A percentile compares a stretch with the other conserved stretches of the same genome.
These are phyloP conservation scores for Trichosporon ovoides DNA, from an alignment of 1,284 basidiomycete species.

Conservation along the genomic window DNA sequence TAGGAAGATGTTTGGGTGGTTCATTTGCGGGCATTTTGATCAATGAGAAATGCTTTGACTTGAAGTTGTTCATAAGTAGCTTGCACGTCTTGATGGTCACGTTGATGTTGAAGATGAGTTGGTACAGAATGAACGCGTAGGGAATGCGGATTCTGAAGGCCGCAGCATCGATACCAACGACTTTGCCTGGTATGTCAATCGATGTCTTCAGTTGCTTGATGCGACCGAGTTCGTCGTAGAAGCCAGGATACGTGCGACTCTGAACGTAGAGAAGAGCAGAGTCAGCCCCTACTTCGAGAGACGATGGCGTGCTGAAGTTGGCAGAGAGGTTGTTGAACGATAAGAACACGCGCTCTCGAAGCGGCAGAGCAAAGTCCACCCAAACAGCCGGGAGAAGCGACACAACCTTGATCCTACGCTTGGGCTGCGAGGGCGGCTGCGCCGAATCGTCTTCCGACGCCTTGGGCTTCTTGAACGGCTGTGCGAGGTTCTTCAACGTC, in stretches of 20 bases:
- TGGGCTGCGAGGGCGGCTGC: background rate
- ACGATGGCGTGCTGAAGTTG: conserved; percentile 21
- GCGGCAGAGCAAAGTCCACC: conserved; percentile 41
- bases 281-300: conserved; percentile 37
- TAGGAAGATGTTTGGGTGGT: conserved; percentile 65
- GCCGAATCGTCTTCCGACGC: background rate
- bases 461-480: conserved; percentile 12
- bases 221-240: conserved; percentile 75
- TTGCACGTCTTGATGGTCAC: conserved; percentile 63
- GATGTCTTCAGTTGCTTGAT: conserved; percentile 59
- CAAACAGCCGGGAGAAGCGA: conserved; percentile 31
- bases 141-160: conserved; percentile 72
- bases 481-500: conserved; percentile 30
- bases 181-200: conserved; percentile 28
- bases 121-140: conserved; percentile 67
- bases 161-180: conserved; percentile 51
- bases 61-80: conserved; percentile 54
- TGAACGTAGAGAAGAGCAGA: conserved; percentile 51
- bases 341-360: conserved; percentile 40
- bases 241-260: conserved; percentile 41
- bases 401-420: conserved; percentile 33
- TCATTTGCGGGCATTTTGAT: conserved; percentile 60
- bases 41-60: conserved; percentile 23
- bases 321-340: conserved; percentile 27
- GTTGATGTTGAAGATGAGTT: conserved; percentile 63